Conservation (phyloP, 768 basidiomycete species). For the Cubamyces lactineus region DNA sequence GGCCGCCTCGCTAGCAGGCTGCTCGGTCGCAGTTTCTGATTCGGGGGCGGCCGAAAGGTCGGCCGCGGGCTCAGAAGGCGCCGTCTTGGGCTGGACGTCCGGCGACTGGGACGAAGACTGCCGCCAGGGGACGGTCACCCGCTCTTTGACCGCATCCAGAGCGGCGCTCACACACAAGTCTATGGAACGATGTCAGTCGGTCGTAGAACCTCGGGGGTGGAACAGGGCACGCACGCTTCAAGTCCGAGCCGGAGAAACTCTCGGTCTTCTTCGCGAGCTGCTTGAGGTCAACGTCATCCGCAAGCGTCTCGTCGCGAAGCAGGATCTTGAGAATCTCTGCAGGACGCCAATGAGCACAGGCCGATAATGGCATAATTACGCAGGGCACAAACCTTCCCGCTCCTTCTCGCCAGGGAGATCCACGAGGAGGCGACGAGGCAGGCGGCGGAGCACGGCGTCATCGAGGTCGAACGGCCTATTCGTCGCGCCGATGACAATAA, state of each 20-base stretch:
- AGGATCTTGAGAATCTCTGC: constrained; percentile 88
- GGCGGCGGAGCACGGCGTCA: constrained; percentile 87
- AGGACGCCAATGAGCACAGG: background rate
- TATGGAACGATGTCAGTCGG: constrained; percentile 38
- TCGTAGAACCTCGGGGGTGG: constrained; percentile 5
- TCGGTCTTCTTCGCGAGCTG: constrained; percentile 73
- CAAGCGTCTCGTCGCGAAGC: constrained; percentile 77
- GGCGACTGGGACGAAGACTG: constrained; percentile 5
- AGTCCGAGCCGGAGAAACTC: constrained; percentile 90
- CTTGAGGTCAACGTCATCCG: constrained; percentile 62
- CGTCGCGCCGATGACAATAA: constrained; percentile 93
- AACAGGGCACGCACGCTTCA: constrained; percentile 72
- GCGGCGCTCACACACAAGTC: constrained; percentile 94
- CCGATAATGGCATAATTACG: constrained; percentile 5
- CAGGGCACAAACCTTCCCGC: constrained; percentile 64
- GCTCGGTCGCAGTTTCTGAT: background rate
- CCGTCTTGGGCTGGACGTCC: constrained; percentile 1
- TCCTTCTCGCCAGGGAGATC: constrained; percentile 89
- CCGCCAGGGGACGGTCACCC: constrained; percentile 79
- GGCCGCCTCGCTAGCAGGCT: constrained; percentile 1
- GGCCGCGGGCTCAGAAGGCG: background rate
- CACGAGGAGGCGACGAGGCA: constrained; percentile 85
- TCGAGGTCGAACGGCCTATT: constrained; percentile 91
- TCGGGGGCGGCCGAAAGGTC: constrained; percentile 3
- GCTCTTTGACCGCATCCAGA: constrained; percentile 88